Evolutionary conservation across 805 yeast genomes (phyloP), one percentile per base, ranked within the genome.

Genomic region (Myxozyma geophila): DNA sequence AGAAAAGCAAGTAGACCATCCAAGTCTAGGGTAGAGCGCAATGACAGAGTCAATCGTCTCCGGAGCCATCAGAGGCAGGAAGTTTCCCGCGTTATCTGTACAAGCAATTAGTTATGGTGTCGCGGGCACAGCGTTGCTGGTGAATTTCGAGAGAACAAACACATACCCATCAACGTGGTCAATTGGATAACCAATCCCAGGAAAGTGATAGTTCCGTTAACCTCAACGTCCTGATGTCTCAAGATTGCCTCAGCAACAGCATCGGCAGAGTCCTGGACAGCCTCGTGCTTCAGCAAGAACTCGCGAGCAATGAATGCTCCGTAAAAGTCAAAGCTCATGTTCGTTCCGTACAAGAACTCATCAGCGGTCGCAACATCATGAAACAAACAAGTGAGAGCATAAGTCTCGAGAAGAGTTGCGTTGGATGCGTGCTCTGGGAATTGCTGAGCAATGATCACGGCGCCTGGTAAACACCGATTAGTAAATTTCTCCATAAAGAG

Each of bases 321-420:
- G 37, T 69, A 70, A 37, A 67, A 70, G 51, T 70, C 72, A 66
- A 70, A 70, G 41, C 68, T 62, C 67, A 70, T 59, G 35, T 59
- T 61, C 23, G 72, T 67, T 2, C 66, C 70, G 19, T 52, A 43
- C 7, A 66, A 51, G 41, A 64, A 61, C 54, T 63, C 59, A 28
- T 55, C 66, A 12, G 70, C 66, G 13, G 71, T 67, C 48, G 68
- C 72, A 54, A 70, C 69, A 54, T 69, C 70, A 37, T 70, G 72
- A 17, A 69, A 55, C n/a, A 69, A 58, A 33, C 66, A 51, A n/a
- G 70, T 54, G 15, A 60, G 59, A 17, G 56, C 63, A 62, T 62
- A 60, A 13, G 68, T 68, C 43, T 62, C 71, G 19, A 62, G 47
- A n/a, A 51, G 51, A 4, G 52, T 41, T 10, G 43, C 60, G 37